Conservation (phyloP, 2,329 filamentous ascomycete genomes). For the Fusarium incarnatum region DNA sequence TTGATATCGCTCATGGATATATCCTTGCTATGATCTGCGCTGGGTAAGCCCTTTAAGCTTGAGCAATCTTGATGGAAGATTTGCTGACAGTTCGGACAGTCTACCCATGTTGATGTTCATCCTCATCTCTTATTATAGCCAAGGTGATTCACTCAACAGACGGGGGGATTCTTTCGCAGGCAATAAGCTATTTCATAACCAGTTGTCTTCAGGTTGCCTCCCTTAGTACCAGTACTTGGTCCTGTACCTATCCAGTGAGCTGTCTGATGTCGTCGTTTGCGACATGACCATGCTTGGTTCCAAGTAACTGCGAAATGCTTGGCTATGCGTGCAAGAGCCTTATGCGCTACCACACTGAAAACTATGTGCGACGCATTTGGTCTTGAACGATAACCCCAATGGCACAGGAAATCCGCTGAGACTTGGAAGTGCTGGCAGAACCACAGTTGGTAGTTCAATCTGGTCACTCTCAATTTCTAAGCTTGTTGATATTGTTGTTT, state of each 20-base stretch:
- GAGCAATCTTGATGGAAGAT: background rate
- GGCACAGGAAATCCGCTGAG: background rate
- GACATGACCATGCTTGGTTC: background rate
- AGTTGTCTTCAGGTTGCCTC: background rate
- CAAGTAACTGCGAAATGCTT: background rate
- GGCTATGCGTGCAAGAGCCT: background rate
- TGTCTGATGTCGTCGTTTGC: background rate
- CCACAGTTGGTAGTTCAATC: background rate
- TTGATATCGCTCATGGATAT: constrained; percentile 1
- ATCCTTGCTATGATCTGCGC: constrained; percentile 2
- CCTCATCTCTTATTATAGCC: background rate
- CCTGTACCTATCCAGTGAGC: background rate
- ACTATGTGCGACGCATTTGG: background rate
- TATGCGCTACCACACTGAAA: background rate
- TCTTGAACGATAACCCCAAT: background rate
- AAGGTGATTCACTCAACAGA: background rate
- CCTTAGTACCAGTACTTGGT: background rate
- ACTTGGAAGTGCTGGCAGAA: background rate
- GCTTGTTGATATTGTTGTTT: background rate
- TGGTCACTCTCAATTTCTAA: background rate
- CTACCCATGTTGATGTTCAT: background rate
- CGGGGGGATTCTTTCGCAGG: too few species aligned
- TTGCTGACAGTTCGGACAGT: background rate
- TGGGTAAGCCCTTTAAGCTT: background rate
- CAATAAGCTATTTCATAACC: background rate